Evolutionary conservation across 2,329 filamentous ascomycete genomes (phyloP).

Genomic region (Aspergillus calidoustus): DNA sequence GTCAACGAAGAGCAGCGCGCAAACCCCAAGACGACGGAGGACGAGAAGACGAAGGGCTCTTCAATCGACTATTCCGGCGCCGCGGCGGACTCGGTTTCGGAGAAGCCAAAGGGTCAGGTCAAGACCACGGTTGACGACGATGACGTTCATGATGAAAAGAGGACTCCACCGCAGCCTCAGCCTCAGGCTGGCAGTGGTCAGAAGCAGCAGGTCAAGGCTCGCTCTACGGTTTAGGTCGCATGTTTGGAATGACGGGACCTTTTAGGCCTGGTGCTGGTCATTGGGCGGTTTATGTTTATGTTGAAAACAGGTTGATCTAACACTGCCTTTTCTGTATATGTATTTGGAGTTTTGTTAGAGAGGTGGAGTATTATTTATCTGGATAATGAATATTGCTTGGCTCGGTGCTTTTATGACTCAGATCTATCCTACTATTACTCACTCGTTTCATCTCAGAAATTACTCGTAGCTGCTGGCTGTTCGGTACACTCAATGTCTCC

Average conservation of each 20-base stretch:
- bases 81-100: conserved; percentile 20
- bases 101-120: conserved; percentile 3
- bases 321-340: conserved; percentile 19
- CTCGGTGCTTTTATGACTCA: not conserved
- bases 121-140: not conserved
- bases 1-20: conserved; percentile 61
- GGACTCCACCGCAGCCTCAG: not conserved
- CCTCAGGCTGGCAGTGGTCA: not conserved
- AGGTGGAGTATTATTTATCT: conserved; percentile 14
- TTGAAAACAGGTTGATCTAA: conserved; percentile 11
- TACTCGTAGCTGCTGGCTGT: not conserved
- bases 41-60: conserved; percentile 25
- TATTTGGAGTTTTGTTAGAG: conserved; percentile 18
- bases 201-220: not conserved
- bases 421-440: not conserved
- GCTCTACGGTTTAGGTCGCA: not conserved
- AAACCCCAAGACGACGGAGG: conserved; percentile 13
- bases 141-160: conserved; percentile 2
- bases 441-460: not conserved
- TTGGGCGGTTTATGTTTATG: conserved; percentile 19
- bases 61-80: conserved; percentile 29
- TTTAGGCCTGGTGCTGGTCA: conserved; percentile 26
- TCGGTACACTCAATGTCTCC: not conserved
- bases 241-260: not conserved
- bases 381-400: not conserved